Percentiles rank a stretch among this genome's conserved stretches.
These are phyloP conservation scores for Globisporangium spiculum DNA, from an alignment of 352 stramenopile genomes.

Conservation along the genomic window DNA sequence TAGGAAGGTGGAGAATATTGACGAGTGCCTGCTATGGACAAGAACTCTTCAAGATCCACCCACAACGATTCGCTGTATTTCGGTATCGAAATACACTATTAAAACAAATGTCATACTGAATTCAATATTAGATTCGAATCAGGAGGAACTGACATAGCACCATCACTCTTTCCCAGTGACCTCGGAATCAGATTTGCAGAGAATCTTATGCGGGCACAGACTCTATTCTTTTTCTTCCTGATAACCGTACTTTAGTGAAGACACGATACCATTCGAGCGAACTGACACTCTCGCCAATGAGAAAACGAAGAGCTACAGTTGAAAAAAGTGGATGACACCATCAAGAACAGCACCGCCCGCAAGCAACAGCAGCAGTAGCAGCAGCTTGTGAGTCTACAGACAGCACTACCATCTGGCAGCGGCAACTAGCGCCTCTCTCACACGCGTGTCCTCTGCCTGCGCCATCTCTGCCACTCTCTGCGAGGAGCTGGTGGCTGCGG, in stretches of 20 bases:
- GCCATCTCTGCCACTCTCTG: slow-evolving; percentile 5
- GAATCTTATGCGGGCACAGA: neutral
- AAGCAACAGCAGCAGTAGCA: neutral
- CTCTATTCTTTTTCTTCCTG: slow-evolving; percentile 3
- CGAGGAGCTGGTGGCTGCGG: neutral
- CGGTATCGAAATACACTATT: neutral
- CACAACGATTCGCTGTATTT: neutral
- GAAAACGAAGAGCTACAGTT: neutral
- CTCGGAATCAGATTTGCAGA: neutral
- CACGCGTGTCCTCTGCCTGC: neutral
- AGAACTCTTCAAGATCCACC: neutral
- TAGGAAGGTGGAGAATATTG: neutral
- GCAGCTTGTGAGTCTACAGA: neutral
- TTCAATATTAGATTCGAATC: neutral
- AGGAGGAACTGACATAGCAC: neutral
- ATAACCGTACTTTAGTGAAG: slow-evolving; percentile 11
- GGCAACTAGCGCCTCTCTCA: neutral
- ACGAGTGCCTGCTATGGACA: neutral
- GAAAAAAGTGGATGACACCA: neutral
- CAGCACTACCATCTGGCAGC: neutral
- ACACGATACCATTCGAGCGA: neutral
- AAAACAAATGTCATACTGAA: neutral
- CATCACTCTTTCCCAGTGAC: neutral
- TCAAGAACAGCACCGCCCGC: neutral
- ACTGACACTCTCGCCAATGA: neutral